phyloP scores from a whole-genome alignment of 2,329 filamentous ascomycete genomes.

The Dissoconium aciculare region DNA sequence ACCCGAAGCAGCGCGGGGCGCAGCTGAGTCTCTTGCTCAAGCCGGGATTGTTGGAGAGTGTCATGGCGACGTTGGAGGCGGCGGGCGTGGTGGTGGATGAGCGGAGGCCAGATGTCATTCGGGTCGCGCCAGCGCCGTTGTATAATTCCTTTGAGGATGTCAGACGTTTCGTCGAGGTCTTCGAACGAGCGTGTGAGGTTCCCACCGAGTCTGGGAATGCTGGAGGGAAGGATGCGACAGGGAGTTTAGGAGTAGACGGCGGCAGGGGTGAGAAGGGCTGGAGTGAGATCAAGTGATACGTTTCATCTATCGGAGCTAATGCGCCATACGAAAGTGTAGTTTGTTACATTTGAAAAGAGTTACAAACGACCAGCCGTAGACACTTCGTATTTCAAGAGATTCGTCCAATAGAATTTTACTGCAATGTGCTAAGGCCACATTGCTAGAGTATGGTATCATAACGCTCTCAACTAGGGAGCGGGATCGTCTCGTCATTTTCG shows the following conservation, averaged over 20 bases:
- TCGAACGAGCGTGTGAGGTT: constrained; percentile 34
- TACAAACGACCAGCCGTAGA: too few relatives aligned
- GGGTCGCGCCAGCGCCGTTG: constrained; percentile 68
- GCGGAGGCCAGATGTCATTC: constrained; percentile 69
- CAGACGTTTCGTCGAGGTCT: constrained; percentile 42
- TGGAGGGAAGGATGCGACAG: not conserved
- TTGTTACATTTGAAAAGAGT: too few relatives aligned
- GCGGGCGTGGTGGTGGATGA: constrained; percentile 67
- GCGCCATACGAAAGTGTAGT: too few relatives aligned
- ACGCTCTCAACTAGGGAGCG: too few relatives aligned
- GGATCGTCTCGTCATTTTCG: too few relatives aligned
- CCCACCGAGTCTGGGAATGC: constrained; percentile 13
- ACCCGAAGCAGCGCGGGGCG: constrained; percentile 54
- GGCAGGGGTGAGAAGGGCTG: constrained; percentile 19
- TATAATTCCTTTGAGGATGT: constrained; percentile 73
- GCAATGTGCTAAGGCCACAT: too few relatives aligned
- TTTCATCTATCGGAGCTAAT: too few relatives aligned
- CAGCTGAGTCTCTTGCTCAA: constrained; percentile 62
- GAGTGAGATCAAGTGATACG: constrained; percentile 19
- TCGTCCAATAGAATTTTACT: too few relatives aligned
- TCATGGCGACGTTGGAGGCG: constrained; percentile 48
- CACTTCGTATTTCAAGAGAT: too few relatives aligned
- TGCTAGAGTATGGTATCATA: too few relatives aligned
- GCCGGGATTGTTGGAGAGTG: constrained; percentile 53
- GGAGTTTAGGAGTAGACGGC: constrained; percentile 17